Evolutionary conservation across 257 asterid genomes (phyloP).

Genomic region (Jasminum sambac): DNA sequence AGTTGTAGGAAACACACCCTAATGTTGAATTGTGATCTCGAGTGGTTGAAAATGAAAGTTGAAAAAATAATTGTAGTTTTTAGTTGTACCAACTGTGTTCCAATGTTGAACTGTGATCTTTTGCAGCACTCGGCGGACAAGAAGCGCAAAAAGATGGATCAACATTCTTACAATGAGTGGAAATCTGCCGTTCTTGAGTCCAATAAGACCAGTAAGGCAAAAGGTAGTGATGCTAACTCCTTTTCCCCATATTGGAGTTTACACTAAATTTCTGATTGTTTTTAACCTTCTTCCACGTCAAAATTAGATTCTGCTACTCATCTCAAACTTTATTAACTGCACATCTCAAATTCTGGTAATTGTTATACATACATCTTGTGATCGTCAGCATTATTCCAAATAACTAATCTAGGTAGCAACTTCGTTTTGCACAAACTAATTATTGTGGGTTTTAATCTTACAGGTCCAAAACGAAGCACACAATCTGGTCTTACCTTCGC

Average conservation of each 20-base stretch:
- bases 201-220: slow-evolving; percentile 40
- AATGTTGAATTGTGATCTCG: too few species aligned
- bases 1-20: too few species aligned
- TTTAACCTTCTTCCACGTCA: too few species aligned
- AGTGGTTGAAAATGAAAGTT: too few species aligned
- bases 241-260: not conserved
- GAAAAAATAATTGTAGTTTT: too few species aligned
- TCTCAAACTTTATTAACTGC: too few species aligned
- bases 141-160: slow-evolving; percentile 67
- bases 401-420: not conserved
- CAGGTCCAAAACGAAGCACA: slow-evolving; percentile 55
- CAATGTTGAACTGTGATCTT: not conserved
- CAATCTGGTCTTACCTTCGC: slow-evolving; percentile 66
- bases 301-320: too few species aligned
- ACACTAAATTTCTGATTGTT: too few species aligned
- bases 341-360: too few species aligned
- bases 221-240: slow-evolving; percentile 42
- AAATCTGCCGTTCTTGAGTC: slow-evolving; percentile 71
- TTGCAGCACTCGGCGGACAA: slow-evolving; percentile 75
- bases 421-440: slow-evolving; percentile 19
- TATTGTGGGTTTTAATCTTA: slow-evolving; percentile 1
- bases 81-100: too few species aligned
- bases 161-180: slow-evolving; percentile 60
- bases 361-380: too few species aligned
- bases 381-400: not conserved